Evolutionary conservation across 257 asterid genomes (phyloP), one percentile per base, ranked within the genome.

Genomic region (Nicotiana attenuata): DNA sequence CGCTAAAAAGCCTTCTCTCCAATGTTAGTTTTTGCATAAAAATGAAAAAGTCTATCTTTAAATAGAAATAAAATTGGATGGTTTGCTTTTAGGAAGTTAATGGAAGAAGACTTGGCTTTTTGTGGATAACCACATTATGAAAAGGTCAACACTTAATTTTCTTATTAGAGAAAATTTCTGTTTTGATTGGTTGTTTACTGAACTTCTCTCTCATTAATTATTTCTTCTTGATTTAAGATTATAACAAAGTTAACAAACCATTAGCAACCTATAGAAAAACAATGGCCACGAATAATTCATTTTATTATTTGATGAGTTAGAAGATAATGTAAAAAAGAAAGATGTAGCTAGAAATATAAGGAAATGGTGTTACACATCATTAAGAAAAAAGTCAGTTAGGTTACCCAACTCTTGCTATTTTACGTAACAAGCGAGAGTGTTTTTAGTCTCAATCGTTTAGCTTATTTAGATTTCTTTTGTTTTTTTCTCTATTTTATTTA

Each of bases 81-180:
- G 17, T 15, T 65, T 65, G 31, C 28, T 24, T 19, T 5, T 5
- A 19, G 10, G 4, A 56, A 19, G 2, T 60, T 60, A 84, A 84
- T 20, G 14, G 84, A 80, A 85, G 83, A 85, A 82, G 79, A 88
- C 35, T 22, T 29, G 29, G 80, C 67, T 77, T 81, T 81, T 16
- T 28, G 81, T 35, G 47, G 80, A 82, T 69, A 82, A 65, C 45
- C 82, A 80, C 83, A 78, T 57, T 8, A 82, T 85, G 56, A 87
- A 76, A 83, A 50, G 14, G 45, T 75, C 79, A 75, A 50, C 45
- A 75, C 79, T 50, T 4, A 75, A 75, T 73, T 73, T 47, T 73
- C 78, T 73, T 20, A 24, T 31, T 24, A 45, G 16, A 3, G 79
- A 50, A 6, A 47, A 3, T 73, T 73, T 22, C 4, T 73, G 7